Conservation (phyloP, 2,329 filamentous ascomycete genomes). For the Xylaria sp. region DNA sequence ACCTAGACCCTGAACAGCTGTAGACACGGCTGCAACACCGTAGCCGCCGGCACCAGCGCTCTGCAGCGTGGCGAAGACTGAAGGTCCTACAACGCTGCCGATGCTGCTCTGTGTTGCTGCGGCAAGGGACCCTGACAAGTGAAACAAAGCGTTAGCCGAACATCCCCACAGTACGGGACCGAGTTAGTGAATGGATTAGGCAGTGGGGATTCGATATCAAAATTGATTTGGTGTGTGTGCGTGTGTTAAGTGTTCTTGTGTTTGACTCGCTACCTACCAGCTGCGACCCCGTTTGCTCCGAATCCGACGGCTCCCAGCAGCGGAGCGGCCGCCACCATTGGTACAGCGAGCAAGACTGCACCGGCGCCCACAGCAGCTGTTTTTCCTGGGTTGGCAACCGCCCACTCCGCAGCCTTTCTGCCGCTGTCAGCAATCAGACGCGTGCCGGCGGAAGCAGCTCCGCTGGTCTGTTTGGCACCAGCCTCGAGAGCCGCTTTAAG, state of each 20-base stretch:
- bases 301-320: slow-evolving; percentile 28
- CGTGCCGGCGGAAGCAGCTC: background rate
- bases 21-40: slow-evolving; percentile 31
- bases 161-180: background rate
- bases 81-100: slow-evolving; percentile 31
- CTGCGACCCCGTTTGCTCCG: slow-evolving; percentile 24
- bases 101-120: slow-evolving; percentile 30
- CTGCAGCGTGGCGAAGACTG: slow-evolving; percentile 33
- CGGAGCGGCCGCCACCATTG: slow-evolving; percentile 23
- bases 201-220: background rate
- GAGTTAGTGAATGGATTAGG: background rate
- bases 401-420: slow-evolving; percentile 23
- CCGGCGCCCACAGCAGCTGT: slow-evolving; percentile 16
- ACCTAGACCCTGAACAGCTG: slow-evolving; percentile 24
- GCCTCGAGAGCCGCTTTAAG: too few relatives aligned
- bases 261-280: slow-evolving; percentile 20
- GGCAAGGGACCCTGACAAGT: slow-evolving; percentile 29
- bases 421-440: background rate
- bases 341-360: slow-evolving; percentile 8
- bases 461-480: too few relatives aligned
- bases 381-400: slow-evolving; percentile 24
- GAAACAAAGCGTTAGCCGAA: background rate
- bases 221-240: background rate
- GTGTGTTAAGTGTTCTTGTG: too few relatives aligned
- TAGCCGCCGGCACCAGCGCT: slow-evolving; percentile 36